phyloP scores from a whole-genome alignment of 2,329 filamentous ascomycete genomes.

The Cladobotryum protrusum region DNA sequence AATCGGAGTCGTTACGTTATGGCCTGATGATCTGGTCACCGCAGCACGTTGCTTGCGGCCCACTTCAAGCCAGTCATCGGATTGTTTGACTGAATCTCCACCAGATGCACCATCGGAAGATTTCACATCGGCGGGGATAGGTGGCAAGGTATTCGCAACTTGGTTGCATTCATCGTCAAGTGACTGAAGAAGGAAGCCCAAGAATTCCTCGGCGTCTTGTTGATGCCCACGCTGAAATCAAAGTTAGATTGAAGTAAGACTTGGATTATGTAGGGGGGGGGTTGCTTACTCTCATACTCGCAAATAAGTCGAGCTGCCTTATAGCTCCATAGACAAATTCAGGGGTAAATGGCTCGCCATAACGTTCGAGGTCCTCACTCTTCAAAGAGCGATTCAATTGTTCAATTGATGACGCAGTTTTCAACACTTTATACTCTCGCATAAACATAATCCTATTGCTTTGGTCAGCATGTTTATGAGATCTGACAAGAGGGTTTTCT shows the following conservation, averaged over 20 bases:
- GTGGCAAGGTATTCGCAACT: constrained; percentile 50
- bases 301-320: constrained; percentile 76
- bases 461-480: constrained; percentile 12
- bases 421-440: constrained; percentile 82
- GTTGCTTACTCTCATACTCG: constrained; percentile 74
- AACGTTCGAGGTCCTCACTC: constrained; percentile 77
- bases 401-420: constrained; percentile 68
- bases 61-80: constrained; percentile 78
- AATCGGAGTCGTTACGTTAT: constrained; percentile 70
- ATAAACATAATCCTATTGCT: constrained; percentile 80
- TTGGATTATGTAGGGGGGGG: too few relatives aligned
- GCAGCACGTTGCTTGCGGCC: constrained; percentile 85
- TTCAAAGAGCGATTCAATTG: constrained; percentile 70
- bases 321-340: constrained; percentile 96
- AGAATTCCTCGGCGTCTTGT: constrained; percentile 95
- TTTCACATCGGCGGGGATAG: constrained; percentile 35
- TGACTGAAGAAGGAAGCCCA: constrained; percentile 86
- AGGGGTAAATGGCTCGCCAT: constrained; percentile 84
- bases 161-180: constrained; percentile 87
- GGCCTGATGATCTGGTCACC: constrained; percentile 78
- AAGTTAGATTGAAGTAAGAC: constrained; percentile 3
- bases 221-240: constrained; percentile 73
- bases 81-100: constrained; percentile 21
- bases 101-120: constrained; percentile 21
- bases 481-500: constrained; percentile 31